Base-by-base conservation (phyloP, 2,329 filamentous ascomycete genomes). In the Epicoccum nigrum region DNA sequence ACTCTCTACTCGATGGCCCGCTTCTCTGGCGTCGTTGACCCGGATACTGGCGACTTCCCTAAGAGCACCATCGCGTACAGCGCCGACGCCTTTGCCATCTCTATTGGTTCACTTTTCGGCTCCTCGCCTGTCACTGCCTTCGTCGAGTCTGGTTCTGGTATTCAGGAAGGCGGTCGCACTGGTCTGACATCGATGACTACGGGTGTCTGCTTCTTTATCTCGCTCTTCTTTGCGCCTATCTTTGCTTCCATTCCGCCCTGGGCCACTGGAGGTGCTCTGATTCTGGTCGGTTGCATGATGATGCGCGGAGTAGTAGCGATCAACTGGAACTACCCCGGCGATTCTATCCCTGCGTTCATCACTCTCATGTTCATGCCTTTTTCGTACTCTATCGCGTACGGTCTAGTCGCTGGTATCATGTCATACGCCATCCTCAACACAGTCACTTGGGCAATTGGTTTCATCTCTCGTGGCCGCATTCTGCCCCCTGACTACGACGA, bases 1-100 rank as follows among this genome's bases (percentile, higher is more conserved):
- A 95, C 90, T 0, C 77, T 95, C 49, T 96, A 95, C 76, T 89
- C 89, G 17, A 95, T 96, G 90, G 91, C 91, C 17, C 86, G 87
- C 19, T 94, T 93, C 71, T 88, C 87, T 58, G 85, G 89, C 34
- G 84, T 90, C 49, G 86, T 95, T 65, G 89, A 96, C 61, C 87
- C 90, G 58, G 81, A 84, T 33, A 94, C 90, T 0, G 87, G 91
- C 65, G 91, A 96, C 67, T 96, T 96, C 55, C 90, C 94, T 69
- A 88, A 90, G 45, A 92, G 88, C n/a, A 86, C 90, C 1, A 77
- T 91, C 12, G 91, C 91, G 1, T 96, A 95, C 71, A 83, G 89
- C 72, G 87, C 93, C 15, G 91, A 96, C 63, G 90, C 90, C 0
- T 76, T 92, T 25, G 84, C 85, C 61, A 92, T 95, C 63, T 89